These are phyloP conservation scores for Gaertneriomyces sp. DNA, from an alignment of 192 early-diverging fungal genomes.

Conservation along the genomic window DNA sequence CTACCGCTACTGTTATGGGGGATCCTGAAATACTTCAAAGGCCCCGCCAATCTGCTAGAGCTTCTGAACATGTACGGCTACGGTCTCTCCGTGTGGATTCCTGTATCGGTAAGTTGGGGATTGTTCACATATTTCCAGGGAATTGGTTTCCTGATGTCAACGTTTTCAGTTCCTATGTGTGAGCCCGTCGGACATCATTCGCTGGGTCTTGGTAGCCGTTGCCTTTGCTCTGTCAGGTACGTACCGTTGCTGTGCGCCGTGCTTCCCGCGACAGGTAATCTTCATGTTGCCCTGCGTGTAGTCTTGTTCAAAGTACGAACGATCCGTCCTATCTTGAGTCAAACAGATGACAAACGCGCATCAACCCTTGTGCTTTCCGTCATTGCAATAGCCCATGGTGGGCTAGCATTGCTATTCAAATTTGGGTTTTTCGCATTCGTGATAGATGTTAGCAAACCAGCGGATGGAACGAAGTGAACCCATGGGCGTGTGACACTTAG, in stretches of 20 bases:
- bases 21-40: slow-evolving; percentile 78
- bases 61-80: slow-evolving; percentile 88
- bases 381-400: slow-evolving; percentile 33
- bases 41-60: slow-evolving; percentile 76
- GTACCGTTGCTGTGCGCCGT: background rate
- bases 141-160: background rate
- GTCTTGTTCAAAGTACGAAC: slow-evolving; percentile 37
- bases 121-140: background rate
- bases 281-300: slow-evolving; percentile 6
- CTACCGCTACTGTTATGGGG: slow-evolving; percentile 75
- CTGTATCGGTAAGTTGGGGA: slow-evolving; percentile 63
- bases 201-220: slow-evolving; percentile 75
- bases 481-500: no score
- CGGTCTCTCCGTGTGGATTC: slow-evolving; percentile 88
- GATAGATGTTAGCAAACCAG: slow-evolving; percentile 1
- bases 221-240: slow-evolving; percentile 73
- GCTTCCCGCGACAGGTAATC: no score
- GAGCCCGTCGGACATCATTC: slow-evolving; percentile 72
- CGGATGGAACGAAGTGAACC: background rate
- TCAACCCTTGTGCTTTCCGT: slow-evolving; percentile 28
- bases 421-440: slow-evolving; percentile 76
- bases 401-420: slow-evolving; percentile 68
- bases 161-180: slow-evolving; percentile 67
- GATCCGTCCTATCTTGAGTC: slow-evolving; percentile 28
- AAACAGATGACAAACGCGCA: slow-evolving; percentile 22